Base-by-base conservation (phyloP, 108 stramenopile genomes). In the Thalassiosira profunda region DNA sequence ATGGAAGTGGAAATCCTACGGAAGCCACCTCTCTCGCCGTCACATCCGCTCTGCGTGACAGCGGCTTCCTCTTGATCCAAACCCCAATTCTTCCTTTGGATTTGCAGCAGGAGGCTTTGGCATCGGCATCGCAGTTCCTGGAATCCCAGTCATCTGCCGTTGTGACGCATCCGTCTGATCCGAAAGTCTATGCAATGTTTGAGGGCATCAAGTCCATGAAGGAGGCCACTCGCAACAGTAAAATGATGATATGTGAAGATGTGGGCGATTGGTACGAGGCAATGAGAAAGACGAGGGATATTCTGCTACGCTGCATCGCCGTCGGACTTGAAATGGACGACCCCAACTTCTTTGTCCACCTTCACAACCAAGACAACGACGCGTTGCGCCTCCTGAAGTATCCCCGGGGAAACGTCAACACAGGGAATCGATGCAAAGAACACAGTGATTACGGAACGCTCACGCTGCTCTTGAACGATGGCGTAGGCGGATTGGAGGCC, bases 401-500 rank as follows among this genome's bases (percentile, higher is more conserved):
- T 46, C 70, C 35, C 26, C 37, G 28, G 0, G 71, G 67, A 14
- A 41, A 74, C 18, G 36, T 61, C 9, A 41, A 51, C 21, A 76
- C 71, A 12, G 83, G 69, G n/a, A 86, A 84, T 65, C 68, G 89
- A 17, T 90, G 89, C 73, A 90, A 86, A 70, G 84, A 84, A 33
- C 89, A 90, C 74, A 86, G 84, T 10, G 89, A 90, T 54, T 90
- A 90, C 61, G 89, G 89, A 24, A 87, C 79, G 3, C 28, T 87
- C 6, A 90, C 89, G 11, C 46, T 87, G 20, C 60, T 90, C 5
- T 58, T 79, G n/a, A 87, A 72, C 14, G 88, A 89, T 60, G 83
- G 83, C 1, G 80, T 86, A 12, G 63, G 78, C 36, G 88, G 88
- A 8, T 42, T 90, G 44, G 75, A 90, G 45, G 73, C 83, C 5